Evolutionary conservation across 306 rosid genomes (phyloP), one percentile per base, ranked within the genome.

Genomic region (Glycine soja): DNA sequence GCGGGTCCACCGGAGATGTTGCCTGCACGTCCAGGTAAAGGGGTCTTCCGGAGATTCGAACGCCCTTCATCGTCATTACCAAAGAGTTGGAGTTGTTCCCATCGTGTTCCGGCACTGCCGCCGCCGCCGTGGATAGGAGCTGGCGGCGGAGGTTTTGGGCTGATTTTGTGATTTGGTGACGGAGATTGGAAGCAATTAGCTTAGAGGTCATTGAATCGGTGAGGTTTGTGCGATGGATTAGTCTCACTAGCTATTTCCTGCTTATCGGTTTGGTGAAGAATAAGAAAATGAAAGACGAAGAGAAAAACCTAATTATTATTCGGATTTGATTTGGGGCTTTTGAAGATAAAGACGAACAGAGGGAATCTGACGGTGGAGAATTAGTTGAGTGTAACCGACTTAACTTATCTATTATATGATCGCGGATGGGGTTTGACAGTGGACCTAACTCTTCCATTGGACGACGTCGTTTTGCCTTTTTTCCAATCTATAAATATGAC

Each of bases 1-100:
- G 88, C 14, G 99, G 98, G 77, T 95, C 99, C 46, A 91, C 92
- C 0, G 97, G 97, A 0, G 99, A 88, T 0, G 98, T 94, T 5
- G 95, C 97, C 83, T 95, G 99, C 86, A 95, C 81, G 53, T 93
- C 99, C 8, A 95, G 89, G 86, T 93, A 95, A 2, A 95, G 93
- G 1, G 99, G 96, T 34, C 98, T 84, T 6, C 97, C 93, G 1
- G 95, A 82, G 79, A 95, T 90, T 84, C 75, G 86, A 51, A 95
- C 95, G 0, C 97, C 99, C 67, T 93, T 95, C 90, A 95, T 91
- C 8, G 87, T 80, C 34, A 88, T 79, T 65, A 89, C 99, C 3
- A 75, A n/a, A 0, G 89, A 7, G 45, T 78, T 92, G 46, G 46
- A 42, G 54, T 86, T 92, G 54, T 88, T 92, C n/a, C 86, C 94